Base-by-base conservation (phyloP, 352 stramenopile genomes). In the Globisporangium mamillatum region DNA sequence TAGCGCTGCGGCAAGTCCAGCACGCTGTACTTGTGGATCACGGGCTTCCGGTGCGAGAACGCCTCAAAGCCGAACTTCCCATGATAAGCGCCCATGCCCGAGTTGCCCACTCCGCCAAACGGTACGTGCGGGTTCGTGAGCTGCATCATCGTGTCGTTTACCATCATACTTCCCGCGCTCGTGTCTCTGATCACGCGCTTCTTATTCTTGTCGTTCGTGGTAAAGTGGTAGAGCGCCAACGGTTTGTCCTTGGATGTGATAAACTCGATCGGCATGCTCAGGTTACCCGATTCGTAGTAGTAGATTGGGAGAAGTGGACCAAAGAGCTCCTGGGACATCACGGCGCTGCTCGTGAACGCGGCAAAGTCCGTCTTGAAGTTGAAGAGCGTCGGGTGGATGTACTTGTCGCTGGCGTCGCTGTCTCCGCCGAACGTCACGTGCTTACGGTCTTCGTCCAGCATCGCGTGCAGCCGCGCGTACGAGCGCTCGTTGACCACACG, bases 291-390 rank as follows among this genome's bases (percentile, higher is more conserved):
- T 8, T 86, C 75, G 63, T 90, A 93, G 73, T 93, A 94, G 41
- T 96, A 79, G 54, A 99, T 93, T 1, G 96, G 93, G 54, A 99
- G 70, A 48, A 99, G 66, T 3, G 97, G 97, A 4, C 97, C 96
- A 78, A 99, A 99, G 36, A 99, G 93, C 77, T 99, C 96, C 62
- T 99, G 90, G 25, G 85, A 74, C 86, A 98, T 97, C 27, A 82
- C 75, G 2, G 84, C 78, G 61, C 82, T 93, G 12, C 27, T 67
- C 0, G 81, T 59, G 55, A 91, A 92, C 10, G 75, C 79, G 1
- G 64, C 66, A 6, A 79, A 64, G 53, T 92, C 79, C 41, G 72
- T 76, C 74, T 96, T 90, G 58, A 97, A 88, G 68, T 97, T 87
- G 60, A 99, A 70, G 41, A 98, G 79, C 50, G 94, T 98, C 14